Conservation (phyloP, 768 basidiomycete genomes). For the Suillus sp. region DNA sequence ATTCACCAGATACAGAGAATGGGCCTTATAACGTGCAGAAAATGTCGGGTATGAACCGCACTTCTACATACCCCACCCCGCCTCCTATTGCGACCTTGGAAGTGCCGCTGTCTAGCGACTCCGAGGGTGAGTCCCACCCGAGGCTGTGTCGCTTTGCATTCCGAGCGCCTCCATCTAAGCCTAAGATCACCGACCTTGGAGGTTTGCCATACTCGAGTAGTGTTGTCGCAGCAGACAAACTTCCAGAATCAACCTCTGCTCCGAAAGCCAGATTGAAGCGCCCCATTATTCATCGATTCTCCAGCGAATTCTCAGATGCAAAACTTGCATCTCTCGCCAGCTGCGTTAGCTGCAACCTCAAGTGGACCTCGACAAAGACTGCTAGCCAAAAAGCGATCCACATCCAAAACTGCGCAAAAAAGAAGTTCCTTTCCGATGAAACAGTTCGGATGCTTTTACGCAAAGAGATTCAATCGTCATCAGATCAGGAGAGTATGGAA, state of each 20-base stretch:
- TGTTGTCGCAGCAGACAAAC: not conserved
- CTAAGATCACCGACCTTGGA: not conserved
- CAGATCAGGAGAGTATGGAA: constrained; percentile 19
- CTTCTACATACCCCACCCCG: constrained; percentile 12
- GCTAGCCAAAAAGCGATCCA: constrained; percentile 64
- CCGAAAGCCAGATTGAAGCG: constrained; percentile 1
- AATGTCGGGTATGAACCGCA: not conserved
- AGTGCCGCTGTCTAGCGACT: constrained; percentile 17
- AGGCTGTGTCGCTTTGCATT: constrained; percentile 48
- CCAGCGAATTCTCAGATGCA: constrained; percentile 44
- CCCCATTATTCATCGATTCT: constrained; percentile 15
- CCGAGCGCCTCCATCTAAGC: constrained; percentile 1
- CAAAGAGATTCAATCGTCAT: constrained; percentile 43
- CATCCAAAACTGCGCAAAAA: constrained; percentile 69
- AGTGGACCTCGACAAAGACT: constrained; percentile 74
- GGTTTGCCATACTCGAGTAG: not conserved
- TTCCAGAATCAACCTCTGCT: not conserved
- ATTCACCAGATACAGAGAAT: not conserved
- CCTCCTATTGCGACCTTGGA: constrained; percentile 18
- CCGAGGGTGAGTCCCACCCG: constrained; percentile 27
- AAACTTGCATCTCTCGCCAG: constrained; percentile 51
- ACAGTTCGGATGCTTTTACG: constrained; percentile 56
- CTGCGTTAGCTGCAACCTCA: constrained; percentile 65
- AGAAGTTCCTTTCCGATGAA: constrained; percentile 51
- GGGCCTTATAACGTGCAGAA: not conserved